Conservation (phyloP, 768 basidiomycete species). For the Harrya chromipes region DNA sequence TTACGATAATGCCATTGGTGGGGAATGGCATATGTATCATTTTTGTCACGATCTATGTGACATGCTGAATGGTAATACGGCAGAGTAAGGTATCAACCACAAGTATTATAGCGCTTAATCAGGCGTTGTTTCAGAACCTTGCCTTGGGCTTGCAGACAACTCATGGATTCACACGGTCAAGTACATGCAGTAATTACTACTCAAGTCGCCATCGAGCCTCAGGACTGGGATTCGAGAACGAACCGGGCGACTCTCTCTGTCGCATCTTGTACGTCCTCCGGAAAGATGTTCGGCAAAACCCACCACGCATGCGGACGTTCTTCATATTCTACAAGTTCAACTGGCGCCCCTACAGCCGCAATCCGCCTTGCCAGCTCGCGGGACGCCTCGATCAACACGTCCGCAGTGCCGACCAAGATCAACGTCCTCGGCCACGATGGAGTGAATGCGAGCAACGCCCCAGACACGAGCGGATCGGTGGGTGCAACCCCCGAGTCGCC, state of each 20-base stretch:
- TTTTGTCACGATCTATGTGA: slow-evolving; percentile 23
- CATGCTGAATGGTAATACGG: background rate
- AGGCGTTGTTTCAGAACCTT: too few species aligned
- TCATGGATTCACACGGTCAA: too few species aligned
- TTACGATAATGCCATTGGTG: slow-evolving; percentile 23
- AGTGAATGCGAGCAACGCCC: slow-evolving; percentile 6
- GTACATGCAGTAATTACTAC: too few species aligned
- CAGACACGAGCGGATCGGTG: slow-evolving; percentile 8
- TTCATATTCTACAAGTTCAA: slow-evolving; percentile 15
- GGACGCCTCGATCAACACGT: slow-evolving; percentile 7
- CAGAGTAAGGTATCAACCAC: background rate
- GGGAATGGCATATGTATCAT: slow-evolving; percentile 25
- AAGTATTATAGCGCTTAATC: too few species aligned
- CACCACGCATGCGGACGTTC: slow-evolving; percentile 16
- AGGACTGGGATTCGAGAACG: too few species aligned
- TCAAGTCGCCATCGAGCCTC: too few species aligned
- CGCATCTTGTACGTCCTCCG: slow-evolving; percentile 3
- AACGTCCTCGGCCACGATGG: slow-evolving; percentile 11
- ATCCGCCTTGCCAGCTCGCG: slow-evolving; percentile 3
- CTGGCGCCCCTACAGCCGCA: background rate
- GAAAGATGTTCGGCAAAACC: slow-evolving; percentile 3
- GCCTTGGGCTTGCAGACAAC: too few species aligned
- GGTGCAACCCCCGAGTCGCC: slow-evolving; percentile 1
- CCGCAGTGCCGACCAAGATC: slow-evolving; percentile 10
- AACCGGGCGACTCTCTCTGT: slow-evolving; percentile 1